Evolutionary conservation across 1,139 yeast species (phyloP).

Genomic region (Sugiyamaella japonica): DNA sequence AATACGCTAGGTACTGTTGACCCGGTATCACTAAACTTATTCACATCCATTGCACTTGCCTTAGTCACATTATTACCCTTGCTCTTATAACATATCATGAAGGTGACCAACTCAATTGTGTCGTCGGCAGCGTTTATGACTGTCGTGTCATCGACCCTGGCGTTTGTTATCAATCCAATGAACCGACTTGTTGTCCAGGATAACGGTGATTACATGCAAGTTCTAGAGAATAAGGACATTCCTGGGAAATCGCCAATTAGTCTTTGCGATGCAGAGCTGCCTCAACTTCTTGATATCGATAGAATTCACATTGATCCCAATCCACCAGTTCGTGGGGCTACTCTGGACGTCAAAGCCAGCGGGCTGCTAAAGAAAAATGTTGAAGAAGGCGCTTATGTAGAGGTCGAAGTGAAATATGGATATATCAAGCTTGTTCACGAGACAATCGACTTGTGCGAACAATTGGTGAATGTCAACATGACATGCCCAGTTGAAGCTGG

Average conservation of each 20-base stretch:
- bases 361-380: conserved; percentile 61
- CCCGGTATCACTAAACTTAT: too few relatives aligned
- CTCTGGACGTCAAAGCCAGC: conserved; percentile 72
- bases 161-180: conserved; percentile 6
- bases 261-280: conserved; percentile 64
- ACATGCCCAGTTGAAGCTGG: conserved; percentile 79
- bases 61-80: too few relatives aligned
- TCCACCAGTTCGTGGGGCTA: conserved; percentile 82
- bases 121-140: background rate
- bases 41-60: too few relatives aligned
- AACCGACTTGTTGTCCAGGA: conserved; percentile 4
- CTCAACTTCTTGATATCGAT: conserved; percentile 64
- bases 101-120: background rate
- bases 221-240: conserved; percentile 41
- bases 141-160: conserved; percentile 1
- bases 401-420: conserved; percentile 89
- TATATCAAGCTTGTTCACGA: conserved; percentile 83
- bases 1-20: too few relatives aligned
- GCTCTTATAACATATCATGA: background rate
- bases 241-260: conserved; percentile 89
- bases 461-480: conserved; percentile 73
- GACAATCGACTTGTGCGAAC: conserved; percentile 88
- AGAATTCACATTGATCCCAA: conserved; percentile 69
- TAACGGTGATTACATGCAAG: background rate
- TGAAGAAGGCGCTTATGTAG: conserved; percentile 86